A percentile compares a stretch with the other conserved stretches of the same genome.
Evolutionary conservation across 352 stramenopile species (phyloP).

Genomic region (Elongisporangium anandrum): DNA sequence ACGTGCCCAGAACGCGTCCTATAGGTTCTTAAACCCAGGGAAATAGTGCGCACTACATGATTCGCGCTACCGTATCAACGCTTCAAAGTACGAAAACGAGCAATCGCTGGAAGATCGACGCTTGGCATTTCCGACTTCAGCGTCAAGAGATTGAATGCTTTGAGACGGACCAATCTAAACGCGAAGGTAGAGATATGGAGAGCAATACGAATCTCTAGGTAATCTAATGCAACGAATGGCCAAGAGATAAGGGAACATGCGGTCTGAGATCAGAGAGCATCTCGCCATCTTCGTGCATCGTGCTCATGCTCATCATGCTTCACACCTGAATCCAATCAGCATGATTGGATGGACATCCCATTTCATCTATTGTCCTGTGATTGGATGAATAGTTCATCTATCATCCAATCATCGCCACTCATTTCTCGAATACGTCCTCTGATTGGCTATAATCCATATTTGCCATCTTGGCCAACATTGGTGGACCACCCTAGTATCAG

Average conservation of each 20-base stretch:
- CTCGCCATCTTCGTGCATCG: too few species aligned
- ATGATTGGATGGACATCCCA: neutral
- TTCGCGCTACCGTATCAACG: neutral
- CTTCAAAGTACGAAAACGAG: neutral
- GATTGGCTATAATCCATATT: neutral
- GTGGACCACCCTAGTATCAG: neutral
- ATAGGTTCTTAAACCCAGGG: neutral
- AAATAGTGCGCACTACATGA: neutral
- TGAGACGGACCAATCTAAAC: too few species aligned
- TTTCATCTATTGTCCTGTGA: neutral
- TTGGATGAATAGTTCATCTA: neutral
- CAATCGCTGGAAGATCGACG: neutral
- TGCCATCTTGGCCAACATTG: neutral
- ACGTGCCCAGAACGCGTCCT: neutral
- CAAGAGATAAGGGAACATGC: too few species aligned
- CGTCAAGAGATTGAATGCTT: too few species aligned
- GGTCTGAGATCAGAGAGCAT: too few species aligned
- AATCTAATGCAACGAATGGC: too few species aligned
- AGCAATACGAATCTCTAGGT: too few species aligned
- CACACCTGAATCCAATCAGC: neutral
- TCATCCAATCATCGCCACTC: too few species aligned
- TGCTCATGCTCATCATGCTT: neutral
- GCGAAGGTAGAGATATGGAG: too few species aligned
- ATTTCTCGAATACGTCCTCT: neutral
- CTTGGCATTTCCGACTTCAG: too few species aligned